Conservation (phyloP, 148 eudicot genomes). For the Vaccinium corymbosum region DNA sequence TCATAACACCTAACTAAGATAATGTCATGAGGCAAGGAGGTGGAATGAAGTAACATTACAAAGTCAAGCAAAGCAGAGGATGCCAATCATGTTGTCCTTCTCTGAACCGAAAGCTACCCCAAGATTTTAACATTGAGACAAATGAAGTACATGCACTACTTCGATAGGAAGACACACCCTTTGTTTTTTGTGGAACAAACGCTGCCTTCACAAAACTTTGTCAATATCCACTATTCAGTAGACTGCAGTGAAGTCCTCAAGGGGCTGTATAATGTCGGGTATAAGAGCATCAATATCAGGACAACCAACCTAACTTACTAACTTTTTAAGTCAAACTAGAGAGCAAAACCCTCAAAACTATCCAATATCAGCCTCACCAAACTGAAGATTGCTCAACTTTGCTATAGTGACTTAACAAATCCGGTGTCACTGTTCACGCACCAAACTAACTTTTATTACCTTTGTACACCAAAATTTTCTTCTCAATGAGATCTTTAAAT, state of each 20-base stretch:
- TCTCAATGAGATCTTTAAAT: too few relatives aligned
- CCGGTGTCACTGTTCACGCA: too few relatives aligned
- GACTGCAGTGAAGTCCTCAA: neutral
- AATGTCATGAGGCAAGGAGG: neutral
- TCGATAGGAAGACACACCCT: neutral
- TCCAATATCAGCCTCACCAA: too few relatives aligned
- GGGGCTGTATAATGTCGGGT: neutral
- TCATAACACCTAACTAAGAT: neutral
- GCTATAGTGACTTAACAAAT: too few relatives aligned
- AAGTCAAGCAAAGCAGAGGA: neutral
- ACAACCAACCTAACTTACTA: too few relatives aligned
- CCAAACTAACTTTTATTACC: too few relatives aligned
- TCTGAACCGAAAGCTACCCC: neutral
- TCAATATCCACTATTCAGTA: neutral
- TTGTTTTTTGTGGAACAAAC: neutral
- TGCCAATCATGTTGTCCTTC: neutral
- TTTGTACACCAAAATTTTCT: too few relatives aligned
- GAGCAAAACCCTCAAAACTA: too few relatives aligned
- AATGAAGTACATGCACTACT: neutral
- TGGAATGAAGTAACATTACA: neutral
- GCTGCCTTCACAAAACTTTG: neutral
- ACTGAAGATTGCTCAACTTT: too few relatives aligned
- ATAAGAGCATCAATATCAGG: too few relatives aligned
- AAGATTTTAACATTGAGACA: neutral
- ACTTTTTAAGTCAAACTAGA: too few relatives aligned